These are phyloP conservation scores for Dicorynia guianensis DNA, from an alignment of 306 rosid genomes.

Conservation along the genomic window DNA sequence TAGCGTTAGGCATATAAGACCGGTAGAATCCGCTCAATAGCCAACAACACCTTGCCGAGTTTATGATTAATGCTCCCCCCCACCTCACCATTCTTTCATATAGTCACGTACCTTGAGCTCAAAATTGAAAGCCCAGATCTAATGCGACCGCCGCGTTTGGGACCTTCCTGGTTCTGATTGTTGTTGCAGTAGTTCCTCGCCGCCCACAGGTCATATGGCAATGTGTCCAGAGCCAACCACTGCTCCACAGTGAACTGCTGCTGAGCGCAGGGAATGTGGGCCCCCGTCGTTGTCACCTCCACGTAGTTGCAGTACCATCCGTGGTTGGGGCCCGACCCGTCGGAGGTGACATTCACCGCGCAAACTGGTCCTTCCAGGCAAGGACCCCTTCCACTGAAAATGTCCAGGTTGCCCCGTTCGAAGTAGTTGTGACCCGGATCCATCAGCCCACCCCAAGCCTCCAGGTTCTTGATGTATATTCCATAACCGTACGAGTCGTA, in stretches of 20 bases:
- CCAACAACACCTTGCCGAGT: no score
- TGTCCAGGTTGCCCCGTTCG: conserved; percentile 91
- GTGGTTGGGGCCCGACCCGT: conserved; percentile 75
- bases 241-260: conserved; percentile 66
- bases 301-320: conserved; percentile 94
- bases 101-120: neutral
- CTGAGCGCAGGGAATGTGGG: conserved; percentile 59
- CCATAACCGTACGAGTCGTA: conserved; percentile 64
- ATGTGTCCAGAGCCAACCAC: conserved; percentile 80
- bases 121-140: conserved; percentile 41
- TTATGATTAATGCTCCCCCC: no score
- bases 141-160: neutral
- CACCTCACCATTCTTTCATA: no score
- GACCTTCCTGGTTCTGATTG: conserved; percentile 16
- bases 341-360: conserved; percentile 77
- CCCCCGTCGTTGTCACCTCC: conserved; percentile 74
- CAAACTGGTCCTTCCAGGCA: conserved; percentile 72
- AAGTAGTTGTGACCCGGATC: conserved; percentile 66
- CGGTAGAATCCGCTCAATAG: no score
- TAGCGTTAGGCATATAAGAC: no score
- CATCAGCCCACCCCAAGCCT: conserved; percentile 87
- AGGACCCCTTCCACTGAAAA: conserved; percentile 78
- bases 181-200: conserved; percentile 50
- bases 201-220: conserved; percentile 72
- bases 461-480: conserved; percentile 57